Evolutionary conservation across 768 basidiomycete genomes (phyloP), one percentile per base, ranked within the genome.

Genomic region (Tylopilus subfusipes): DNA sequence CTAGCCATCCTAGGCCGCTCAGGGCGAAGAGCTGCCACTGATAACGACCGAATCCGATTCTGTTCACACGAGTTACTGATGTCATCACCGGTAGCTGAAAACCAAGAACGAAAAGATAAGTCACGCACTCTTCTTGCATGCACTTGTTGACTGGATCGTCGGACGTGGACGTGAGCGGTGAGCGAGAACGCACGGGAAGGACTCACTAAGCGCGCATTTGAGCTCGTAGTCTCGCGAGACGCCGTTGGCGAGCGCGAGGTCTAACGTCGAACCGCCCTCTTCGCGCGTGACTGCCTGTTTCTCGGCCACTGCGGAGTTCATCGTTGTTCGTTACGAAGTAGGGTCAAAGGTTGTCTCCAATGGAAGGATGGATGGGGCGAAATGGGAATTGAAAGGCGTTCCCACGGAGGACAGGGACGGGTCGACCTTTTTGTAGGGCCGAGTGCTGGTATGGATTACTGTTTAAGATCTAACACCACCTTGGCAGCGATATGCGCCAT

Each of bases 31-130:
- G 71, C 58, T 80, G 75, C 49, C 69, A 63, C 51, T 81, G 79
- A 66, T 80, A 81, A 39, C 70, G 72, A 14, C 79, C 79, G 39
- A 76, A 80, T 46, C 79, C 78, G 44, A 80, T 77, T 54, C 78
- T 79, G 60, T 44, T 12, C 33, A 10, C 24, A 29, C n/a, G 12
- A 5, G 18, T 63, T 10, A 53, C 19, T 24, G 16, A 22, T 42
- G 14, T 25, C 19, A 48, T 57, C 50, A 48, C 29, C 12, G 19
- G 47, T 52, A 40, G 57, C 50, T n/a, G n/a, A n/a, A n/a, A n/a
- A n/a, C n/a, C n/a, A n/a, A 46, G 29, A 19, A 30, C 6, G 12
- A 33, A 51, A 47, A 52, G n/a, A n/a, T n/a, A n/a, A 48, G 52
- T 30, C 14, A 66, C 71, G 13, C 31, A 77, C 76, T 79, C 78